phyloP scores from a whole-genome alignment of 352 stramenopile species.

The Phytophthora podocarpi region DNA sequence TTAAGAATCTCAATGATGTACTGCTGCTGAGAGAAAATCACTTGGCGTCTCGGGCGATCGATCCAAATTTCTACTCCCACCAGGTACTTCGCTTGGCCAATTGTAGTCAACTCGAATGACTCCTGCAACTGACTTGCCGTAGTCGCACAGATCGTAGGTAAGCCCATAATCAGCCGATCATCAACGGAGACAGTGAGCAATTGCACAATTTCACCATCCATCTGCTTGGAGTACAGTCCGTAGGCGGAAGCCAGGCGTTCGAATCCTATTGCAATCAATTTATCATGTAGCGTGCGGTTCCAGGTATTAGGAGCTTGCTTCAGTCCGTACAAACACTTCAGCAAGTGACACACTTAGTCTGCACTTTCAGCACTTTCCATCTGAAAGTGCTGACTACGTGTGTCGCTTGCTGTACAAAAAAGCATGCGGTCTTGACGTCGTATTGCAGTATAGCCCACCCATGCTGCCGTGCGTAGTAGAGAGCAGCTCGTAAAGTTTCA shows the following conservation, averaged over 20 bases:
- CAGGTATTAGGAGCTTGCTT: conserved; percentile 9
- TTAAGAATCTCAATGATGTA: conserved; percentile 2
- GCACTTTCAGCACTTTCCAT: neutral
- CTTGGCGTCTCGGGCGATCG: conserved; percentile 4
- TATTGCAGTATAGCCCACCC: conserved; percentile 15
- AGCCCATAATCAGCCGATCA: conserved; percentile 4
- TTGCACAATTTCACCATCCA: neutral
- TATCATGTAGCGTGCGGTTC: conserved; percentile 20
- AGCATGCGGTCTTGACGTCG: conserved; percentile 15
- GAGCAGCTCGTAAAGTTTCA: conserved; percentile 8
- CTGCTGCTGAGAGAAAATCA: conserved; percentile 4
- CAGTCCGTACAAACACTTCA: conserved; percentile 14
- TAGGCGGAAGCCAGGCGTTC: conserved; percentile 8
- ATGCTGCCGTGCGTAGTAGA: conserved; percentile 11
- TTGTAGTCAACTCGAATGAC: conserved; percentile 17
- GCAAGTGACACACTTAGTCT: neutral
- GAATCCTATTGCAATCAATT: conserved; percentile 9
- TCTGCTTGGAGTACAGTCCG: conserved; percentile 7
- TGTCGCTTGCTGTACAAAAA: conserved; percentile 1
- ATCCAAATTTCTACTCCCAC: conserved; percentile 11
- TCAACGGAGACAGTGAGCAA: conserved; percentile 6
- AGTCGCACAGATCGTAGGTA: too few species aligned
- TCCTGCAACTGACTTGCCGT: too few species aligned
- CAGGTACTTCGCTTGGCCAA: conserved; percentile 24
- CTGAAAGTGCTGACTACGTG: conserved; percentile 5